Conservation (phyloP, 2,329 filamentous ascomycete species). For the Daldinia sp. region DNA sequence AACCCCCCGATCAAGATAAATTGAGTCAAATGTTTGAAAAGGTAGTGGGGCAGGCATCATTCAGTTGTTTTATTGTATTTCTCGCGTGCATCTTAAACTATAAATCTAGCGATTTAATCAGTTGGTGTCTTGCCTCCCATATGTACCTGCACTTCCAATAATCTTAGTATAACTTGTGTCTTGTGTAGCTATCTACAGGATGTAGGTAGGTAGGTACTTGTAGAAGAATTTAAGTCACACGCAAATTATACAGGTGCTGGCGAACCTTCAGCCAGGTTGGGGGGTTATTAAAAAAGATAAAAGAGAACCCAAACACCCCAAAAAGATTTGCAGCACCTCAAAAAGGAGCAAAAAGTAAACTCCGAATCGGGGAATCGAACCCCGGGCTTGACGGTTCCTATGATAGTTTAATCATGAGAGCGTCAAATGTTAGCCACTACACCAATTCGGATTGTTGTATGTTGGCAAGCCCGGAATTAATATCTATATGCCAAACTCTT, state of each 20-base stretch:
- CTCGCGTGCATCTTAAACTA: no score
- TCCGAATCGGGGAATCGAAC: slow-evolving; percentile 46
- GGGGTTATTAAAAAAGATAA: slow-evolving; percentile 2
- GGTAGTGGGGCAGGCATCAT: no score
- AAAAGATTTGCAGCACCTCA: background rate
- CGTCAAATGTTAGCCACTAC: slow-evolving; percentile 49
- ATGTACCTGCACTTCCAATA: background rate
- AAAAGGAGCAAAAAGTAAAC: slow-evolving; percentile 10
- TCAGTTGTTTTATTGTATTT: no score
- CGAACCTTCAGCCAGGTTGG: background rate
- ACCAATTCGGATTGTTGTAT: slow-evolving; percentile 47
- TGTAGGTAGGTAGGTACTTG: no score
- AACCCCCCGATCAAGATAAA: no score
- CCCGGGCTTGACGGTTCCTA: slow-evolving; percentile 41
- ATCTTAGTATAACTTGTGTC: background rate
- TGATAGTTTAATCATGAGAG: slow-evolving; percentile 40
- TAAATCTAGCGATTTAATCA: no score
- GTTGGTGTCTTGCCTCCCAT: no score
- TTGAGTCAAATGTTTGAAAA: no score
- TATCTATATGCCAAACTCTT: background rate
- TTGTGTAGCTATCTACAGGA: no score
- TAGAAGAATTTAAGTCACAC: no score
- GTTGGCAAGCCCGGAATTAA: background rate
- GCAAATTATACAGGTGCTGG: no score
- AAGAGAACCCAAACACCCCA: no score